Percentiles rank a stretch among this genome's conserved stretches.
Evolutionary conservation across 441 rosid species (phyloP).

Genomic region (Gossypium trilobum): DNA sequence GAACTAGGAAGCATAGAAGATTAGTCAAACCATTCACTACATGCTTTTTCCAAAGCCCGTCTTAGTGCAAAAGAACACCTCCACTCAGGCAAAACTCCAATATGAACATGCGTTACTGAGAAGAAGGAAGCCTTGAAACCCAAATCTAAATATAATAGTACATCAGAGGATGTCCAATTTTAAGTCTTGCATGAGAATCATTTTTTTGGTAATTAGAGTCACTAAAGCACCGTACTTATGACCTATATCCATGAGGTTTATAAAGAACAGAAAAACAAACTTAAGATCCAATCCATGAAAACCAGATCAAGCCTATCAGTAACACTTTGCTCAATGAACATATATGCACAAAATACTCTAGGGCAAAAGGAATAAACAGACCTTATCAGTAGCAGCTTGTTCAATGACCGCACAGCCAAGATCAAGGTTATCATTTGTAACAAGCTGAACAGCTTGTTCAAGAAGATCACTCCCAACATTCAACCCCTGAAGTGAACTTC

Average conservation of each 20-base stretch:
- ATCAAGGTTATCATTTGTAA: conserved; percentile 96
- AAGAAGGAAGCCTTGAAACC: neutral
- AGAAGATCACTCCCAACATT: conserved; percentile 53
- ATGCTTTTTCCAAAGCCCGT: neutral
- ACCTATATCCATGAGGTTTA: neutral
- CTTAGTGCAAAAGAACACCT: neutral
- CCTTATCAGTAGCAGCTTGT: conserved; percentile 98
- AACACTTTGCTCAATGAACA: neutral
- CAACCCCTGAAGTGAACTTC: conserved; percentile 69
- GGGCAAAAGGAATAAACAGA: conserved; percentile 12
- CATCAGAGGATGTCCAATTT: conserved; percentile 1
- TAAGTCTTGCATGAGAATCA: neutral
- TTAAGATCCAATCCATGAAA: neutral
- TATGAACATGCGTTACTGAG: neutral
- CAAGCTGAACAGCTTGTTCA: conserved; percentile 93
- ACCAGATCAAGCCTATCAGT: neutral
- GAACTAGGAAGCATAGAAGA: neutral
- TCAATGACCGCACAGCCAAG: conserved; percentile 97
- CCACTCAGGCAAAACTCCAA: neutral
- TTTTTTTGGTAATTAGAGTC: neutral
- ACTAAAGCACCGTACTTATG: neutral
- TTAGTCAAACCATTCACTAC: neutral
- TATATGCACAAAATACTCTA: neutral
- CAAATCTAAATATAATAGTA: neutral
- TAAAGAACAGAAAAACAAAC: neutral